These are phyloP conservation scores for Aciculosporium take DNA, from an alignment of 2,329 filamentous ascomycete species.

Conservation along the genomic window DNA sequence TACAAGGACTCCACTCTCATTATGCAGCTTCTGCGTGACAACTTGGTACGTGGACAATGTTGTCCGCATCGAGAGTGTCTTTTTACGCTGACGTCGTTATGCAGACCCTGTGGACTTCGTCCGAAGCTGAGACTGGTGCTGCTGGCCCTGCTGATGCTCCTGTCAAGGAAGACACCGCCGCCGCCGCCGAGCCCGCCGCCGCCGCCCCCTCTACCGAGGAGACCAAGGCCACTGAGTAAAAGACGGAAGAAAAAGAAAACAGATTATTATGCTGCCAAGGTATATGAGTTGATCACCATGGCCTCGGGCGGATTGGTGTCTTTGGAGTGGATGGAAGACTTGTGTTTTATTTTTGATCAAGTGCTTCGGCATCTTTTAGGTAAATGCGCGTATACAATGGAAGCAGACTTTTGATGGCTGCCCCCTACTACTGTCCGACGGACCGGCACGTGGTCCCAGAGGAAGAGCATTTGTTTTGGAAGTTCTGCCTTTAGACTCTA, in stretches of 20 bases:
- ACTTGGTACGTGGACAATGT: conserved; percentile 52
- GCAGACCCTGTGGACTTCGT: conserved; percentile 97
- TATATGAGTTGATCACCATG: conserved; percentile 17
- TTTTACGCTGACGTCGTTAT: not conserved
- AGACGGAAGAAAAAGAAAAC: conserved; percentile 2
- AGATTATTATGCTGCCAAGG: conserved; percentile 15
- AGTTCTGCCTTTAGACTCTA: conserved; percentile 41
- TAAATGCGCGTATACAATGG: conserved; percentile 26
- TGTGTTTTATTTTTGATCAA: conserved; percentile 41
- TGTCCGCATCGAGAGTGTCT: not conserved
- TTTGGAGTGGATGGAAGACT: conserved; percentile 48
- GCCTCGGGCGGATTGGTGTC: conserved; percentile 43
- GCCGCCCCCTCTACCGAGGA: conserved; percentile 45
- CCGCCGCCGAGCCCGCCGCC: conserved; percentile 43
- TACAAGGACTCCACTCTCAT: conserved; percentile 99
- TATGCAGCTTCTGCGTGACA: conserved; percentile 97
- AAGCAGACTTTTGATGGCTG: conserved; percentile 21
- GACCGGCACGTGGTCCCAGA: conserved; percentile 24
- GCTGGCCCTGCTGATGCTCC: conserved; percentile 35
- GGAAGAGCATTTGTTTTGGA: conserved; percentile 30
- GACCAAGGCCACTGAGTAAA: conserved; percentile 54
- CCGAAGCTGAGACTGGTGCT: conserved; percentile 71
- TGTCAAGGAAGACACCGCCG: conserved; percentile 30
- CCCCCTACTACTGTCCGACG: conserved; percentile 24
- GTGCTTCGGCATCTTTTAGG: conserved; percentile 34